Conservation (phyloP, 2,329 filamentous ascomycete genomes). For the Calycina marina region DNA sequence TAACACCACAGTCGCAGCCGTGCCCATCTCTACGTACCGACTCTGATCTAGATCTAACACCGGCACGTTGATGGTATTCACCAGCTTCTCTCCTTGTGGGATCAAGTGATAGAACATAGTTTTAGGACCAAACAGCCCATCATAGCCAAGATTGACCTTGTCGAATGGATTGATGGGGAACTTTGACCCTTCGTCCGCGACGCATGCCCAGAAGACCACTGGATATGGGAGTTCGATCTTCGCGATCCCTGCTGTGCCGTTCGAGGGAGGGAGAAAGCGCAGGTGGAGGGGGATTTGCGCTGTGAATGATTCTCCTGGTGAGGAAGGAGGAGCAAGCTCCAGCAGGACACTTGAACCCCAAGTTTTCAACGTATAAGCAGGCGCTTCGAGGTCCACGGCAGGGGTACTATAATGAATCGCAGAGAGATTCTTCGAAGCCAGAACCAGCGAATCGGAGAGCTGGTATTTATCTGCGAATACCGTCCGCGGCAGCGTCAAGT, state of each 20-base stretch:
- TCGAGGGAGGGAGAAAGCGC: constrained; percentile 57
- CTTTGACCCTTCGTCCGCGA: constrained; percentile 47
- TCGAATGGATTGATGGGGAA: constrained; percentile 76
- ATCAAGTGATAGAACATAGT: constrained; percentile 74
- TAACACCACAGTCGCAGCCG: constrained; percentile 40
- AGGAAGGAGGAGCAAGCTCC: constrained; percentile 44
- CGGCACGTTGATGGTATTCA: constrained; percentile 45
- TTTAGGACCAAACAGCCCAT: constrained; percentile 58
- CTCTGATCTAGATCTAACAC: constrained; percentile 43
- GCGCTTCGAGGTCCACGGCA: constrained; percentile 81
- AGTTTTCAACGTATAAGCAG: constrained; percentile 57
- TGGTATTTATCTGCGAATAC: constrained; percentile 86
- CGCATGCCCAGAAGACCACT: constrained; percentile 81
- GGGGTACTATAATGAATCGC: constrained; percentile 53
- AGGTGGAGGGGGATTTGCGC: constrained; percentile 70
- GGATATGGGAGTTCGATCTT: constrained; percentile 60
- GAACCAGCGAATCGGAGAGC: constrained; percentile 60
- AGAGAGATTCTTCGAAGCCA: constrained; percentile 64
- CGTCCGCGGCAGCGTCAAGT: constrained; percentile 66
- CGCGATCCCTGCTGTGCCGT: constrained; percentile 32
- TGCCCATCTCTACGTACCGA: constrained; percentile 36
- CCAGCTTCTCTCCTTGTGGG: constrained; percentile 30
- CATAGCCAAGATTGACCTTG: constrained; percentile 69
- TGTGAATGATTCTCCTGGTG: constrained; percentile 36
- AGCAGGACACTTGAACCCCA: constrained; percentile 76